Evolutionary conservation across 768 basidiomycete genomes (phyloP).

Genomic region (Tricholoma furcatifolium): DNA sequence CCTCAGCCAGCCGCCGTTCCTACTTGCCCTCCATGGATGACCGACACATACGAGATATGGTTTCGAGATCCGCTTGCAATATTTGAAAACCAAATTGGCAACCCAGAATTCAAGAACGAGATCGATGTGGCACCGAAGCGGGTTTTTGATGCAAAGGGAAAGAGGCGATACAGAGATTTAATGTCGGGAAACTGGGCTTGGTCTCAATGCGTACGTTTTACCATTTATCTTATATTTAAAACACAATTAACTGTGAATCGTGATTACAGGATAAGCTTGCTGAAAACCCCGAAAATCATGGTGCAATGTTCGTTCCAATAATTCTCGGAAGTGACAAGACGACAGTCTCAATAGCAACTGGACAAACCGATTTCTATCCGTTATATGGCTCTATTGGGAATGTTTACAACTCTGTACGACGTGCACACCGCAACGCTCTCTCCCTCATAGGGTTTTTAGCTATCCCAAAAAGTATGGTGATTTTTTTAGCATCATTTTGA

Average conservation of each 20-base stretch:
- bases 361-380: constrained; percentile 15
- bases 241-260: too few species aligned
- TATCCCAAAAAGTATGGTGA: constrained; percentile 28
- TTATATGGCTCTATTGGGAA: too few species aligned
- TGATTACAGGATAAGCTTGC: constrained; percentile 8
- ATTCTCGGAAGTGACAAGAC: constrained; percentile 31
- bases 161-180: constrained; percentile 18
- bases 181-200: too few species aligned
- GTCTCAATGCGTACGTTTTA: too few species aligned
- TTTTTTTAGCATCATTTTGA: too few species aligned
- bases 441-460: constrained; percentile 16
- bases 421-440: too few species aligned
- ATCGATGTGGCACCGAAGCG: constrained; percentile 20
- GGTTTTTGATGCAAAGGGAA: constrained; percentile 13
- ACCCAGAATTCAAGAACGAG: too few species aligned
- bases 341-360: constrained; percentile 24
- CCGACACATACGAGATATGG: constrained; percentile 6
- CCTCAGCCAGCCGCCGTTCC: constrained; percentile 11
- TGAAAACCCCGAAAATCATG: constrained; percentile 8
- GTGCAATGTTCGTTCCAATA: constrained; percentile 16
- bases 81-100: too few species aligned
- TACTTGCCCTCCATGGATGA: constrained; percentile 1
- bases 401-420: too few species aligned
- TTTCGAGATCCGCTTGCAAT: constrained; percentile 1
- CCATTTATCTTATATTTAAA: constrained; percentile 11